Percentiles rank a stretch among this genome's conserved stretches.
These are phyloP conservation scores for Corymbia maculata DNA, from an alignment of 345 rosid species.

Conservation along the genomic window DNA sequence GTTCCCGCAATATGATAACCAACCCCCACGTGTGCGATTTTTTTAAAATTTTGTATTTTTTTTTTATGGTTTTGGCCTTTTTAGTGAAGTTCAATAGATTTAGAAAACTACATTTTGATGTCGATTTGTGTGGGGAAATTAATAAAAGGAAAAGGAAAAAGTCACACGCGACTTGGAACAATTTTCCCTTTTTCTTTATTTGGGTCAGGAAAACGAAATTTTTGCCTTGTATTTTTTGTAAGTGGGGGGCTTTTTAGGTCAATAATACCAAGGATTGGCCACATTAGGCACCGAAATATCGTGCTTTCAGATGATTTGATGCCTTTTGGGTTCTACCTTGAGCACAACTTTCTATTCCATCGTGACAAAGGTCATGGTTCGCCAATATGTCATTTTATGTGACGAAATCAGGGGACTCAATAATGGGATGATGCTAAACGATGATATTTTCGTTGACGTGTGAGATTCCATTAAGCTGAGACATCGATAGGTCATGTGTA, in stretches of 20 bases:
- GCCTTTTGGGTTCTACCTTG: not conserved
- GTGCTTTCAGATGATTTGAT: rapidly evolving
- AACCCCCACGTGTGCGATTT: not conserved
- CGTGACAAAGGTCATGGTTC: rapidly evolving
- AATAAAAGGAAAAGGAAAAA: not conserved
- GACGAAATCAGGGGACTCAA: not conserved
- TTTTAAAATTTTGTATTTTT: not conserved
- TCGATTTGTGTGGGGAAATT: not conserved
- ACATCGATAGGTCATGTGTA: not conserved
- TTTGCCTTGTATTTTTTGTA: not conserved
- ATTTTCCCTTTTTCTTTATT: not conserved
- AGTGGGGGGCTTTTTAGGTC: not conserved
- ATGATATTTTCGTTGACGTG: rapidly evolving
- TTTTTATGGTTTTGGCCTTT: not conserved
- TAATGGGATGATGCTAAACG: rapidly evolving
- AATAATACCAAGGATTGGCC: not conserved
- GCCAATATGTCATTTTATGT: not conserved
- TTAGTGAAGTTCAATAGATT: not conserved
- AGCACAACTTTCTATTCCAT: not conserved
- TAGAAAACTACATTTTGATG: not conserved
- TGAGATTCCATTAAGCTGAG: rapidly evolving
- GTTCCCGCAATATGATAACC: not conserved
- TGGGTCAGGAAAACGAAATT: no score
- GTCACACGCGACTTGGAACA: not conserved
- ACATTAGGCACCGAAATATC: not conserved